Evolutionary conservation across 176 grass and related monocot genomes (phyloP).

Genomic region (Saccharum spontaneum): DNA sequence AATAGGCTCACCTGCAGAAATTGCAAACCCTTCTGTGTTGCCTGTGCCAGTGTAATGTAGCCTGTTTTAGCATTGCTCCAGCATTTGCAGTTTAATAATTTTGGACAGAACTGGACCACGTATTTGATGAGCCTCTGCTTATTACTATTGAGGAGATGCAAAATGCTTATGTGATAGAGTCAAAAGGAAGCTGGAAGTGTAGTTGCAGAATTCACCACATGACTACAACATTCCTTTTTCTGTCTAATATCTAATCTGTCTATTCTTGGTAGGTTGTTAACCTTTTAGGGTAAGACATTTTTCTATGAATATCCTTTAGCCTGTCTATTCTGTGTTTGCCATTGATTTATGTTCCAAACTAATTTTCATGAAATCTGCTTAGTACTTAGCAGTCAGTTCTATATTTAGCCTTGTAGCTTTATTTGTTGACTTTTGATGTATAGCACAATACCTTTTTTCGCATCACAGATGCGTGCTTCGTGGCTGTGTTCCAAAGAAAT

Average conservation of each 20-base stretch:
- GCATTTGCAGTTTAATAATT: background rate
- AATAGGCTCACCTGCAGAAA: background rate
- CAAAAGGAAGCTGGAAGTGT: background rate
- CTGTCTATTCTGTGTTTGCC: background rate
- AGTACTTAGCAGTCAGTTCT: background rate
- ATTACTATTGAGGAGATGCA: background rate
- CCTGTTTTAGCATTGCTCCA: background rate
- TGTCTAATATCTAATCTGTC: background rate
- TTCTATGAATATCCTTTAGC: background rate
- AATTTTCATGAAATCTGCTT: background rate
- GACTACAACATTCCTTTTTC: background rate
- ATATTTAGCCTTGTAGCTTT: background rate
- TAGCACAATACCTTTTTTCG: background rate
- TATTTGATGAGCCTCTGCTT: background rate
- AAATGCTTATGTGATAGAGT: background rate
- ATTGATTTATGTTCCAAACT: constrained; percentile 2
- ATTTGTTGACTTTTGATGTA: background rate
- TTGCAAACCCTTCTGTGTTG: background rate
- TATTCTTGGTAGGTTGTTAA: background rate
- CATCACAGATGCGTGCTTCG: constrained; percentile 66
- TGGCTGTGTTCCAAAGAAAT: constrained; percentile 81
- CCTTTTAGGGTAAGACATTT: background rate
- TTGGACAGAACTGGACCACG: background rate
- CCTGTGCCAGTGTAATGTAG: background rate
- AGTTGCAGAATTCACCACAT: background rate